phyloP scores from a whole-genome alignment of 139 green algal genomes.

The Chlamydomonas sphaeroides region DNA sequence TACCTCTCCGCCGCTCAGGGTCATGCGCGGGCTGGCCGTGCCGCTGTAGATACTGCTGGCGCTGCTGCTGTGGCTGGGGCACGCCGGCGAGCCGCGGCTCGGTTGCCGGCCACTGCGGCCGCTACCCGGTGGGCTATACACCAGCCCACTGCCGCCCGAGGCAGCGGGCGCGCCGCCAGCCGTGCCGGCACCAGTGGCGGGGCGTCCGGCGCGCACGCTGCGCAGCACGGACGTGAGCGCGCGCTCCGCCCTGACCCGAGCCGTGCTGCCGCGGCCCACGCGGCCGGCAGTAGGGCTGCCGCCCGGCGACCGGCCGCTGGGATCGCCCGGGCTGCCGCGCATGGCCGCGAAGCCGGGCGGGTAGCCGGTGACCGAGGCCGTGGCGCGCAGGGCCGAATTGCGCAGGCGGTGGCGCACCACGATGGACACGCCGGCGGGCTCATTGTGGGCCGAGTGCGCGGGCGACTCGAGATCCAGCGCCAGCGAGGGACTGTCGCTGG shows the following conservation, averaged over 20 bases:
- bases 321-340: not conserved
- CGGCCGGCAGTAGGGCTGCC: too few species aligned
- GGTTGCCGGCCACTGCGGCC: not conserved
- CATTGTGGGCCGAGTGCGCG: not conserved
- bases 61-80: slow-evolving; percentile 27
- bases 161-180: too few species aligned
- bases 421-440: too few species aligned
- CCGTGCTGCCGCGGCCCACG: not conserved
- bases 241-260: not conserved
- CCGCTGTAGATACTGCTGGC: slow-evolving; percentile 29
- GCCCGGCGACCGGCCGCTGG: not conserved
- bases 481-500: not conserved
- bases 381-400: not conserved
- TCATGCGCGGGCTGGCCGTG: slow-evolving; percentile 21
- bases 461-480: not conserved
- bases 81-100: not conserved
- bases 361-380: not conserved
- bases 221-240: not conserved
- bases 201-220: not conserved
- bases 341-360: not conserved
- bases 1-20: not conserved
- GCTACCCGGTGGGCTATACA: slow-evolving; percentile 24
- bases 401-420: too few species aligned
- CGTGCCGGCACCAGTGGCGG: too few species aligned
- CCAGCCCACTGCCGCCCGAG: not conserved